phyloP scores from a whole-genome alignment of 2,329 filamentous ascomycete species.

The Beauveria rudraprayagi region DNA sequence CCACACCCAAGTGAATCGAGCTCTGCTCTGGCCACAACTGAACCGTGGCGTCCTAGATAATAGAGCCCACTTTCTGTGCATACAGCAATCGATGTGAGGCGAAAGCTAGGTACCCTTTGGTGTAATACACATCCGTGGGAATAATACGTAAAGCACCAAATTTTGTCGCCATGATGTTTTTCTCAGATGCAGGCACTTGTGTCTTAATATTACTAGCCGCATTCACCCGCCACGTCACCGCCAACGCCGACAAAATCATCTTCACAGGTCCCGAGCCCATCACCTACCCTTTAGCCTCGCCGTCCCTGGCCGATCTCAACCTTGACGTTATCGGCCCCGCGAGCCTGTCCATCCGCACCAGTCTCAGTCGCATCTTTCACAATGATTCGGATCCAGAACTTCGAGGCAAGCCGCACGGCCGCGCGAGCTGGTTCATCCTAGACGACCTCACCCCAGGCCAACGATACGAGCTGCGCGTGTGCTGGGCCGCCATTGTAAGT shows the following conservation, averaged over 20 bases:
- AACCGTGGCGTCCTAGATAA: neutral
- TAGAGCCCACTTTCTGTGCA: neutral
- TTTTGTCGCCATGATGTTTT: neutral
- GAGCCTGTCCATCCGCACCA: conserved; percentile 48
- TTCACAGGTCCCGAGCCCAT: conserved; percentile 64
- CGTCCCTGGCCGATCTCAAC: conserved; percentile 44
- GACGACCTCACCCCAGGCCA: conserved; percentile 59
- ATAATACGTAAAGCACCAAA: neutral
- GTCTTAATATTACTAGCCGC: conserved; percentile 11
- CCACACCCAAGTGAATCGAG: neutral
- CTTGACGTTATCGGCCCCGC: conserved; percentile 57
- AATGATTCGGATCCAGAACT: conserved; percentile 24
- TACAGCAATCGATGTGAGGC: neutral
- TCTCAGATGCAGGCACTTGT: neutral
- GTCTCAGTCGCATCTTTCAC: conserved; percentile 62
- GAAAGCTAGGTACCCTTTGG: neutral
- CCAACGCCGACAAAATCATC: conserved; percentile 87
- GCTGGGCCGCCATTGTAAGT: conserved; percentile 87
- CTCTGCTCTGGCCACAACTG: neutral
- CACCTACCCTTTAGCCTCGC: conserved; percentile 38
- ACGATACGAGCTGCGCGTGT: conserved; percentile 85
- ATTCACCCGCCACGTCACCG: conserved; percentile 24
- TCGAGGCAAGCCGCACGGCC: conserved; percentile 38
- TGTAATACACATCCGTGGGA: neutral
- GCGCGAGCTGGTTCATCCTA: conserved; percentile 71